phyloP scores from a whole-genome alignment of 2,329 filamentous ascomycete species.

The Fusarium paranaense region DNA sequence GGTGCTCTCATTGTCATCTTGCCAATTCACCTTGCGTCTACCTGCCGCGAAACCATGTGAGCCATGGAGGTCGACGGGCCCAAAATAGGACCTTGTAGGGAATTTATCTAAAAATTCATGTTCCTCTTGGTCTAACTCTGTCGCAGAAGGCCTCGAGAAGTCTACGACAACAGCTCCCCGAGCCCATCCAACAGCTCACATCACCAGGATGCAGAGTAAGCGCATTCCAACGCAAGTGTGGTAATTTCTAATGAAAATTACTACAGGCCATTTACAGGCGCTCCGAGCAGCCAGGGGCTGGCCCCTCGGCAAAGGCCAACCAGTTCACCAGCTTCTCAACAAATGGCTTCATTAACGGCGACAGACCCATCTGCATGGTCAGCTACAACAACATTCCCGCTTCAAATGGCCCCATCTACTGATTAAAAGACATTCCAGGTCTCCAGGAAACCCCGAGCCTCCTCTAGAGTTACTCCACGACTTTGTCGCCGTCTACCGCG shows the following conservation, averaged over 20 bases:
- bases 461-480: constrained; percentile 10
- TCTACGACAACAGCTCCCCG: neutral
- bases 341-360: constrained; percentile 11
- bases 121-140: neutral
- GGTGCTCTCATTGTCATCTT: constrained; percentile 35
- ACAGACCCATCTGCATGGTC: constrained; percentile 15
- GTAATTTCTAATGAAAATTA: neutral
- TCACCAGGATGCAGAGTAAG: constrained; percentile 7
- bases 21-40: constrained; percentile 34
- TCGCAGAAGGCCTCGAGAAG: constrained; percentile 5
- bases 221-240: neutral
- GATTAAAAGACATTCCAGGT: neutral
- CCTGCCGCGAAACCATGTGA: constrained; percentile 28
- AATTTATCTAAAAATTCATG: neutral
- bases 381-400: rapidly evolving
- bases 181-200: neutral
- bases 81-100: constrained; percentile 7
- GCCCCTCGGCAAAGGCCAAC: neutral
- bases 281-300: neutral
- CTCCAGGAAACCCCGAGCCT: constrained; percentile 26
- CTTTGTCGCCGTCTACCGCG: constrained; percentile 18
- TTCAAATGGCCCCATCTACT: neutral
- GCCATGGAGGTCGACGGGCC: neutral
- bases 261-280: neutral
- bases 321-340: neutral